Evolutionary conservation across 805 yeast genomes (phyloP), one percentile per base, ranked within the genome.

Genomic region (Lipomyces anomalus): DNA sequence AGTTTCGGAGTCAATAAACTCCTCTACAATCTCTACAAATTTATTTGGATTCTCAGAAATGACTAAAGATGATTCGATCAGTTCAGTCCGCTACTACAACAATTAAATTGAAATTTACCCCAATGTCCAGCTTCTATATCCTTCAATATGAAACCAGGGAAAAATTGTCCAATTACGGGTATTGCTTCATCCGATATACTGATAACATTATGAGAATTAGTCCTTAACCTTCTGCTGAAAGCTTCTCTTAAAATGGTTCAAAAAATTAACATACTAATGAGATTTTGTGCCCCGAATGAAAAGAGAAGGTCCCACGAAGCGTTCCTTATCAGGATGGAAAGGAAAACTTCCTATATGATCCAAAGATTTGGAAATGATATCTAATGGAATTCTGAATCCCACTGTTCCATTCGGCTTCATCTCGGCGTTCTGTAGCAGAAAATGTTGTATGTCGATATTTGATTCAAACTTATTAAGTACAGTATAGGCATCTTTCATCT

Each of bases 101-200:
- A 11, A 21, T 22, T 16, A n/a, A 35, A 22, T 29, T 26, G 24
- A 17, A 5, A 55, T 61, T 33, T 49, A 58, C 61, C 55, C 95
- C 97, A 90, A 64, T 90, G 98, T 1, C 96, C 96, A 0, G 89
- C 77, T 17, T 85, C 81, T 21, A 92, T 68, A 58, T 84, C 95
- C 37, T 75, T 70, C 11, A 84, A 66, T 49, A 78, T 84, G 59
- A 87, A 87, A 22, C 71, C 68, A 0, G 97, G 97, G 66, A 87
- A 90, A 59, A 76, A 84, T 45, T 68, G 66, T 1, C 89, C 94
- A 41, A 87, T 82, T 17, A 75, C 76, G 0, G 84, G 80, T 20
- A 88, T 62, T 22, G 75, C 76, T 49, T 88, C 95, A 62, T 89
- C 97, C 0, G 94, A 82, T 17, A 90, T 80, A 61, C 61, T n/a